A percentile compares a stretch with the other conserved stretches of the same genome.
Evolutionary conservation across 2,329 filamentous ascomycete species (phyloP).

Genomic region (Cordyceps javanica): DNA sequence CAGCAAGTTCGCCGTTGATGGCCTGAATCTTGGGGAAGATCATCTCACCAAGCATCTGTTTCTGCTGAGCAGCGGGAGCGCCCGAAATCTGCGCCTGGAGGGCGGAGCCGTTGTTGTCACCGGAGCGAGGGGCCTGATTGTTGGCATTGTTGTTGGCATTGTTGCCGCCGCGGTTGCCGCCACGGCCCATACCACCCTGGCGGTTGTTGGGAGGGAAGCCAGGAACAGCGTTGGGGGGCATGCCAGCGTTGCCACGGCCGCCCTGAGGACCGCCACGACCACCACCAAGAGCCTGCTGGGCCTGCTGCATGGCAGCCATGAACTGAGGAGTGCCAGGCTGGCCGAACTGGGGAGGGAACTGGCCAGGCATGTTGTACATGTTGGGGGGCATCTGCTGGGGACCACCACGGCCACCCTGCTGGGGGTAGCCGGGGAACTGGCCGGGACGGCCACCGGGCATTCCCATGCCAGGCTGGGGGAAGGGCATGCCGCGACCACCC

Average conservation of each 20-base stretch:
- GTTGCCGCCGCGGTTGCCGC: slow-evolving; percentile 39
- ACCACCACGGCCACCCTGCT: slow-evolving; percentile 82
- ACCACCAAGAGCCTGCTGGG: slow-evolving; percentile 55
- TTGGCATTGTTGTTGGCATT: slow-evolving; percentile 40
- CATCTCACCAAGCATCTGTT: slow-evolving; percentile 96
- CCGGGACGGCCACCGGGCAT: slow-evolving; percentile 74
- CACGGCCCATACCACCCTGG: slow-evolving; percentile 44
- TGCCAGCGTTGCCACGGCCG: slow-evolving; percentile 57
- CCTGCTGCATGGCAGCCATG: slow-evolving; percentile 78
- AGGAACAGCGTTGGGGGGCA: slow-evolving; percentile 46
- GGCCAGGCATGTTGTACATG: slow-evolving; percentile 74
- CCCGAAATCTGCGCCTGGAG: slow-evolving; percentile 53
- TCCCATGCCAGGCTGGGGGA: slow-evolving; percentile 57
- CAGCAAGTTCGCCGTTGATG: slow-evolving; percentile 90
- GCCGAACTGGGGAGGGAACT: slow-evolving; percentile 75
- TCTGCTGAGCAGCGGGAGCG: slow-evolving; percentile 71
- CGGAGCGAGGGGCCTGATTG: slow-evolving; percentile 25
- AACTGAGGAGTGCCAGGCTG: slow-evolving; percentile 75
- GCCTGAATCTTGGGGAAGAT: slow-evolving; percentile 98
- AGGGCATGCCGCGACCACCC: slow-evolving; percentile 60
- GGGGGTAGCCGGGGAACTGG: slow-evolving; percentile 79
- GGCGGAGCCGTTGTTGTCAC: slow-evolving; percentile 32
- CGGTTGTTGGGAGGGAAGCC: slow-evolving; percentile 53
- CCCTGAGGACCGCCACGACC: slow-evolving; percentile 61
- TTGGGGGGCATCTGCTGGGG: slow-evolving; percentile 83